phyloP scores from a whole-genome alignment of 2,329 filamentous ascomycete species.

The Fonsecaea monophora region DNA sequence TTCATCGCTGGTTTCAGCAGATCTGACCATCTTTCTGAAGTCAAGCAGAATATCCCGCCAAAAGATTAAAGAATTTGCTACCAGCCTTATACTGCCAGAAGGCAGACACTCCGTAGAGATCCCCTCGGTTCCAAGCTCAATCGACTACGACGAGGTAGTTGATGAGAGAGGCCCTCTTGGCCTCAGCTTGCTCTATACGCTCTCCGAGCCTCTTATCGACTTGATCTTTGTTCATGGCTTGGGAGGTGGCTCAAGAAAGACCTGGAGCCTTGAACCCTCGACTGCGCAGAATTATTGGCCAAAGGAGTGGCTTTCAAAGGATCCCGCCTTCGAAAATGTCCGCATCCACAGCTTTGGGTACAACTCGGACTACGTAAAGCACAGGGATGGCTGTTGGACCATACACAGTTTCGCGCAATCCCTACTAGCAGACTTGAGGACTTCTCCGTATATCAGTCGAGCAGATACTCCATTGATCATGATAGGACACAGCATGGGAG shows the following conservation, averaged over 20 bases:
- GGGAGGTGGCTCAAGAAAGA: constrained; percentile 48
- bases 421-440: not conserved
- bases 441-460: not conserved
- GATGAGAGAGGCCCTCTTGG: not conserved
- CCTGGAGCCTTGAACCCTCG: constrained; percentile 48
- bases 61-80: not conserved
- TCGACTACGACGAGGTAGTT: not conserved
- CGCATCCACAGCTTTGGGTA: constrained; percentile 42
- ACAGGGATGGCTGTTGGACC: not conserved
- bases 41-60: not conserved
- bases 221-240: constrained; percentile 49
- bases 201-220: constrained; percentile 30
- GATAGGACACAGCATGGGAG: constrained; percentile 12
- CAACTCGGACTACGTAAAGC: constrained; percentile 21
- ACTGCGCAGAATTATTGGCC: constrained; percentile 43
- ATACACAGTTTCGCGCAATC: not conserved
- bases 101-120: not conserved
- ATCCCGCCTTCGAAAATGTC: constrained; percentile 35
- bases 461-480: not conserved
- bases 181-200: not conserved
- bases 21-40: constrained; percentile 2
- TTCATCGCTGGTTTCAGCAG: too few species aligned
- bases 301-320: constrained; percentile 47
- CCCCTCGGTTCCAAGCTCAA: not conserved
- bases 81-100: not conserved